phyloP scores from a whole-genome alignment of 176 grass and related monocot species.

The Carex parvula region DNA sequence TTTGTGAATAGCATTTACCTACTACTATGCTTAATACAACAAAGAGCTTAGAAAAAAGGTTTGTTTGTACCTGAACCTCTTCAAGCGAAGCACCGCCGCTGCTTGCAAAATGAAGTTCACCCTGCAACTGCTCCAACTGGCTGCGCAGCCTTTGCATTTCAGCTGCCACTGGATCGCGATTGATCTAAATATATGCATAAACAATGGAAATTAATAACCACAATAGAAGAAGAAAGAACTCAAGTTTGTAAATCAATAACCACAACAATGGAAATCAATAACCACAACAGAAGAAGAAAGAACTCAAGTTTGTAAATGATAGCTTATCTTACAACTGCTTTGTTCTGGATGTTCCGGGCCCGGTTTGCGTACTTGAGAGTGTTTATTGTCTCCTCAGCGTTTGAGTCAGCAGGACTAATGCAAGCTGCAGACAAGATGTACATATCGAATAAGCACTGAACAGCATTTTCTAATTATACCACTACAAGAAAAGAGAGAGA shows the following conservation, averaged over 20 bases:
- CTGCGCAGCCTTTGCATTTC: conserved; percentile 87
- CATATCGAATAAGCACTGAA: neutral
- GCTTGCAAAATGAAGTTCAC: conserved; percentile 71
- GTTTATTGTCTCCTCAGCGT: conserved; percentile 59
- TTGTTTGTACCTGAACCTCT: conserved; percentile 70
- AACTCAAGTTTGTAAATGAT: neutral
- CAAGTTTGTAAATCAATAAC: neutral
- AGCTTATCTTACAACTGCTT: conserved; percentile 42
- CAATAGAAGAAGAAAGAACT: neutral
- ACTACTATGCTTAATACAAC: neutral
- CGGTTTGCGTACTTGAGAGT: conserved; percentile 59
- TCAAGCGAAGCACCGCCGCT: conserved; percentile 72
- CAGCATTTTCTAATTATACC: neutral
- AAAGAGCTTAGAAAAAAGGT: neutral
- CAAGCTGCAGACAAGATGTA: conserved; percentile 28
- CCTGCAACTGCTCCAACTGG: conserved; percentile 76
- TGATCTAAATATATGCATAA: conserved; percentile 46
- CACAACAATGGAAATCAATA: conserved; percentile 25
- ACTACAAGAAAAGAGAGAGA: neutral
- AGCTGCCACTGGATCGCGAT: conserved; percentile 74
- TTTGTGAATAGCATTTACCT: neutral
- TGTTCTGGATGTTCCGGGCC: conserved; percentile 52
- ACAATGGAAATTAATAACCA: conserved; percentile 26
- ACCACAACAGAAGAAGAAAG: neutral
- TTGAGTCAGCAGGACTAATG: conserved; percentile 56